Evolutionary conservation across 176 grass and related monocot species (phyloP), one percentile per base, ranked within the genome.

Genomic region (Zoysia japonica): DNA sequence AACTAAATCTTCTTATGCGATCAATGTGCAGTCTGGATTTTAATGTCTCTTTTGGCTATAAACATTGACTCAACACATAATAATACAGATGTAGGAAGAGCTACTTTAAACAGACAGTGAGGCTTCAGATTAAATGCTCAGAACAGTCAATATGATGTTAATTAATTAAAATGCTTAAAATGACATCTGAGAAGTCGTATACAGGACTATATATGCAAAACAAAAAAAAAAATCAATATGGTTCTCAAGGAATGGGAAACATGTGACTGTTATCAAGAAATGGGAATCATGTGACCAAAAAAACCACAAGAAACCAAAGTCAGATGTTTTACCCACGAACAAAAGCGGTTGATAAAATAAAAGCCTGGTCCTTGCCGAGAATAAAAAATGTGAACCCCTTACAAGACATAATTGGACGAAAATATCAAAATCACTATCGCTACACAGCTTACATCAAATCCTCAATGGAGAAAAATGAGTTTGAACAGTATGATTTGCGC

Each of bases 161-260:
- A n/a, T n/a, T n/a, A n/a, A n/a, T n/a, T n/a, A n/a, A 54, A 74
- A 71, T 55, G 61, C 39, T 74, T 66, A 55, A 45, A 62, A 14
- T 1, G n/a, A n/a, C n/a, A 75, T 46, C 2, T 68, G 28, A 15
- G 28, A 42, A n/a, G n/a, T 15, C 17, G 20, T 7, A 53, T 7
- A 9, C 1, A 55, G 39, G 60, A 81, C 14, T 45, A 69, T 20
- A 14, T 53, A 39, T n/a, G 65, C 39, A 81, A 17, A 9, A 82
- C n/a, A n/a, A n/a, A n/a, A n/a, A n/a, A 5, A 19, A 79, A 11
- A 56, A 65, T 64, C 2, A 14, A 4, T 47, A 55, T 56, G 28
- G 28, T 68, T 67, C 49, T 67, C n/a, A 1, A 20, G 47, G 15
- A 38, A 15, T 2, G 15, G 14, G 28, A 69, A 81, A 68, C 7